A percentile compares a stretch with the other conserved stretches of the same genome.
Evolutionary conservation across 2,329 filamentous ascomycete species (phyloP).

Genomic region (Cyphellophora attinorum): DNA sequence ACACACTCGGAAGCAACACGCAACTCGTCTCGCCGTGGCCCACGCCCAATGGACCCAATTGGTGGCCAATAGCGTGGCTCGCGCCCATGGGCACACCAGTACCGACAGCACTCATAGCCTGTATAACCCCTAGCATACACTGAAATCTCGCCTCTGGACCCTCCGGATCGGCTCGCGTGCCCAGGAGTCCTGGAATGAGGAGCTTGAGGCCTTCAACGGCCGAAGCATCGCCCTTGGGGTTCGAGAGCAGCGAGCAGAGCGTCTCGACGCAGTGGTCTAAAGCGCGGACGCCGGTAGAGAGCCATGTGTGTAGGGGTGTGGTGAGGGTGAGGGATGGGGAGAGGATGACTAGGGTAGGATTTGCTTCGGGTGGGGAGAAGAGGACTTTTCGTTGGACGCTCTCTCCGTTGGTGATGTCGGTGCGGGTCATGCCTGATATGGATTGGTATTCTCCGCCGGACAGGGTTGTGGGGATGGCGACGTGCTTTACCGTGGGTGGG

Average conservation of each 20-base stretch:
- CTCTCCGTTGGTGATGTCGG: slow-evolving; percentile 22
- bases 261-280: slow-evolving; percentile 52
- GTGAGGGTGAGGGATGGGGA: slow-evolving; percentile 43
- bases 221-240: slow-evolving; percentile 25
- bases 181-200: slow-evolving; percentile 35
- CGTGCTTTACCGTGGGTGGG: slow-evolving; percentile 8
- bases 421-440: slow-evolving; percentile 26
- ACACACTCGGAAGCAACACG: slow-evolving; percentile 45
- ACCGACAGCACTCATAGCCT: slow-evolving; percentile 41
- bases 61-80: slow-evolving; percentile 45
- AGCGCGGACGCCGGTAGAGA: slow-evolving; percentile 47
- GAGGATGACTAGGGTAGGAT: slow-evolving; percentile 45
- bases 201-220: slow-evolving; percentile 29
- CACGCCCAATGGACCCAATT: slow-evolving; percentile 46
- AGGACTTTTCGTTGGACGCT: slow-evolving; percentile 21
- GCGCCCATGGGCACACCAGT: slow-evolving; percentile 36
- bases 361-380: slow-evolving; percentile 28
- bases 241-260: slow-evolving; percentile 33
- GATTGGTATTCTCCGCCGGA: slow-evolving; percentile 33
- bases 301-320: slow-evolving; percentile 46
- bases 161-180: slow-evolving; percentile 25
- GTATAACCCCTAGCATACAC: slow-evolving; percentile 43
- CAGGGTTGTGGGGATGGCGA: slow-evolving; percentile 32
- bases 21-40: slow-evolving; percentile 53
- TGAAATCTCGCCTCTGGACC: slow-evolving; percentile 34